A percentile compares a stretch with the other conserved stretches of the same genome.
Evolutionary conservation across 257 asterid species (phyloP).

Genomic region (Paulownia fortunei): DNA sequence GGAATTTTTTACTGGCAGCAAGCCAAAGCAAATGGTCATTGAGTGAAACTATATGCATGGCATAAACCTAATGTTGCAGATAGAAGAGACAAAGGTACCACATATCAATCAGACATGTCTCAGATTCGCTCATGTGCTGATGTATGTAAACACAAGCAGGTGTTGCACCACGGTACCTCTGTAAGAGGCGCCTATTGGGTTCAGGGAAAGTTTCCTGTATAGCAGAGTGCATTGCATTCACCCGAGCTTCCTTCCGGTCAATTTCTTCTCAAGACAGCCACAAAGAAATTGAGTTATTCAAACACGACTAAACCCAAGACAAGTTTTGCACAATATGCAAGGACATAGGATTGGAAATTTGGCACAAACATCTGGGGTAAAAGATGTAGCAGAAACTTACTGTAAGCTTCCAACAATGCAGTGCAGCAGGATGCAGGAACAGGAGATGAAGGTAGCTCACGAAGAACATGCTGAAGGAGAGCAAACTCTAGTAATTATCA

Average conservation of each 20-base stretch:
- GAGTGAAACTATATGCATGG: not conserved
- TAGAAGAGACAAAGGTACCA: constrained; percentile 14
- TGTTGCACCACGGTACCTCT: constrained; percentile 61
- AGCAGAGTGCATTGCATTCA: constrained; percentile 82
- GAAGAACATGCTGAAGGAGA: constrained; percentile 82
- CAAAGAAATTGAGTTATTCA: constrained; percentile 33
- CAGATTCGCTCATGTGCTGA: not conserved
- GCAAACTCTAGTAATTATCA: constrained; percentile 30
- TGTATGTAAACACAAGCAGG: constrained; percentile 24
- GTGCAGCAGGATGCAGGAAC: constrained; percentile 98
- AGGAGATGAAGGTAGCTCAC: constrained; percentile 97
- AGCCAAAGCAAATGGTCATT: not conserved
- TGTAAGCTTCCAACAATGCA: constrained; percentile 88
- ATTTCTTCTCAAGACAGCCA: constrained; percentile 55
- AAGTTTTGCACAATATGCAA: constrained; percentile 14
- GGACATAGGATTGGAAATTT: constrained; percentile 23
- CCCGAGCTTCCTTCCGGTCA: constrained; percentile 80
- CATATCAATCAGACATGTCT: not conserved
- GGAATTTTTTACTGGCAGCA: constrained; percentile 10
- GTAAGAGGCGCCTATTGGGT: constrained; percentile 88
- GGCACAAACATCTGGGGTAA: constrained; percentile 22
- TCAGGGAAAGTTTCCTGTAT: constrained; percentile 91
- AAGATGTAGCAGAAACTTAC: constrained; percentile 49
- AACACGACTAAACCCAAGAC: constrained; percentile 11
- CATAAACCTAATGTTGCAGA: constrained; percentile 16